These are phyloP conservation scores for Acmispon strigosus DNA, from an alignment of 306 rosid genomes.

Conservation along the genomic window DNA sequence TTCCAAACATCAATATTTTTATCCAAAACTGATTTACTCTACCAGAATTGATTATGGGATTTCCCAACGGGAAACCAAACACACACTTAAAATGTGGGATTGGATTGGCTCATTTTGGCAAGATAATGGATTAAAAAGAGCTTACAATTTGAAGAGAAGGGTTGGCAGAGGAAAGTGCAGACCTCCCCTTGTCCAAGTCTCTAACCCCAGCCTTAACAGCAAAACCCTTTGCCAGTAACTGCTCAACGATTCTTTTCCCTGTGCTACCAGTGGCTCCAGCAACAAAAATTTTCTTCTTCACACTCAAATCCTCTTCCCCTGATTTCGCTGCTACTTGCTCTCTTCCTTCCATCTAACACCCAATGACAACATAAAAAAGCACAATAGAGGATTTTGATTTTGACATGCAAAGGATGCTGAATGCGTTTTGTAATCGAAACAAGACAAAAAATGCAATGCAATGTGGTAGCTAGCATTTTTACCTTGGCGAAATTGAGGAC, in stretches of 20 bases:
- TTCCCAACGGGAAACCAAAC: too few species aligned
- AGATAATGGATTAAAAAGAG: background rate
- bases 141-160: conserved; percentile 82
- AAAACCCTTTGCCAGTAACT: conserved; percentile 80
- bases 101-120: too few species aligned
- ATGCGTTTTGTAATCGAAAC: background rate
- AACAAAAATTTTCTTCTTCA: conserved; percentile 70
- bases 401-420: background rate
- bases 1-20: too few species aligned
- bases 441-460: background rate
- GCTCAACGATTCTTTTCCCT: conserved; percentile 81
- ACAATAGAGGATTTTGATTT: background rate
- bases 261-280: conserved; percentile 96
- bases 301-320: conserved; percentile 26
- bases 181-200: conserved; percentile 68
- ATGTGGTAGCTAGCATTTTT: background rate
- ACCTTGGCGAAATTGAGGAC: conserved; percentile 48
- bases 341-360: conserved; percentile 63
- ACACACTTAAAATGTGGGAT: too few species aligned
- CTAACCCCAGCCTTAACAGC: conserved; percentile 88
- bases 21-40: too few species aligned
- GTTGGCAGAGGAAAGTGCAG: conserved; percentile 43
- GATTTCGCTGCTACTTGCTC: conserved; percentile 38
- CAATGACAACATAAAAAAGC: background rate
- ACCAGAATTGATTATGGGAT: too few species aligned